Percentiles rank a stretch among this genome's conserved stretches.
Conservation (phyloP, 2,329 filamentous ascomycete genomes). For the Cladosporium sp. region DNA sequence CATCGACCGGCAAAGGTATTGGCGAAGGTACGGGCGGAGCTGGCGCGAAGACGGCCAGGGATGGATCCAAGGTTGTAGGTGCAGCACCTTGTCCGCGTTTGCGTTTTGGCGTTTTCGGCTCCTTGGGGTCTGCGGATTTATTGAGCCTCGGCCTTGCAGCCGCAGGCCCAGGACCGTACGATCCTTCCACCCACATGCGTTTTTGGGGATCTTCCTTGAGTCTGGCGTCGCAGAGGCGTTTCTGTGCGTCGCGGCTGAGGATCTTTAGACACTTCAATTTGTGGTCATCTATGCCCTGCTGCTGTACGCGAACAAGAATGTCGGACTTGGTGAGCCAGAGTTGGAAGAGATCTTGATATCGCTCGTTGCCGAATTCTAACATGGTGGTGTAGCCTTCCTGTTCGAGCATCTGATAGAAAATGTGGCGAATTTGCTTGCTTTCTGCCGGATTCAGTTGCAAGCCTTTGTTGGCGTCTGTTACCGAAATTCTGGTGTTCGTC, state of each 20-base stretch:
- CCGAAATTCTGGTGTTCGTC: conserved; percentile 65
- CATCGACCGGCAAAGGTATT: conserved; percentile 50
- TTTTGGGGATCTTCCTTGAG: conserved; percentile 56
- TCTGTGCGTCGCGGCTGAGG: conserved; percentile 75
- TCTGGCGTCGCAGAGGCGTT: conserved; percentile 70
- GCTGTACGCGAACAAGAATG: conserved; percentile 23
- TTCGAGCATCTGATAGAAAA: conserved; percentile 67
- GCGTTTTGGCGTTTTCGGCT: conserved; percentile 14
- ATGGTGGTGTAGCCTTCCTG: conserved; percentile 71
- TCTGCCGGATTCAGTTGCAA: conserved; percentile 70
- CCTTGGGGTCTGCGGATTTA: conserved; percentile 16
- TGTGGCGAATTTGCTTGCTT: conserved; percentile 65
- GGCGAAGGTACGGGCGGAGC: conserved; percentile 17
- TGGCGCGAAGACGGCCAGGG: conserved; percentile 21
- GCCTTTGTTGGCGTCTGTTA: conserved; percentile 73
- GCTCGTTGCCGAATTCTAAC: conserved; percentile 68
- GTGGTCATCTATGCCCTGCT: conserved; percentile 32
- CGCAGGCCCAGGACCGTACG: conserved; percentile 46
- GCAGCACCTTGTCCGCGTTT: background rate
- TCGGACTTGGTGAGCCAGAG: conserved; percentile 58
- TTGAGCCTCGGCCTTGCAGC: conserved; percentile 39
- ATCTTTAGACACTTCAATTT: conserved; percentile 70
- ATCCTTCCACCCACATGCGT: conserved; percentile 41
- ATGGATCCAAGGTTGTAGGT: conserved; percentile 54
- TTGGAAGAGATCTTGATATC: conserved; percentile 70